A percentile compares a stretch with the other conserved stretches of the same genome.
phyloP scores from a whole-genome alignment of 2,329 filamentous ascomycete genomes.

The Stromatinia cepivora region DNA sequence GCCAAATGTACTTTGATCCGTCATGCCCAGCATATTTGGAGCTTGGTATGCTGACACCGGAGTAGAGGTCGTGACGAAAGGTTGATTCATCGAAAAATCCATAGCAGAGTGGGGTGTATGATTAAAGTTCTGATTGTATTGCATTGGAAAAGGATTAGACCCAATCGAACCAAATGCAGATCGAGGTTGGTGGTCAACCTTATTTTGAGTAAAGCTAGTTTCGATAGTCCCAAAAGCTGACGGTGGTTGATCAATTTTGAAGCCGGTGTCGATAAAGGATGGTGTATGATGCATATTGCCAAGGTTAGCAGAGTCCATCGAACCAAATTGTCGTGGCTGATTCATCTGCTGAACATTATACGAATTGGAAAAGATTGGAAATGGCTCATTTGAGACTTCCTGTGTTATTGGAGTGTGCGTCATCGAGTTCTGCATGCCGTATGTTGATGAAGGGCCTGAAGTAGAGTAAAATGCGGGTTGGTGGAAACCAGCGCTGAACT shows the following conservation, averaged over 20 bases:
- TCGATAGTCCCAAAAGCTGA: conserved; percentile 28
- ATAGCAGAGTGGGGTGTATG: conserved; percentile 24
- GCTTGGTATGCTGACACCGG: conserved; percentile 33
- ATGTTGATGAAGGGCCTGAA: conserved; percentile 25
- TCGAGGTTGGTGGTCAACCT: conserved; percentile 31
- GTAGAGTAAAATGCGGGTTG: conserved; percentile 31
- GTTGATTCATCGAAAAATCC: conserved; percentile 33
- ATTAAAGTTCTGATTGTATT: conserved; percentile 31
- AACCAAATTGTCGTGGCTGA: conserved; percentile 30
- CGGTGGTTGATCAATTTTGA: conserved; percentile 31
- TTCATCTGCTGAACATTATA: conserved; percentile 30
- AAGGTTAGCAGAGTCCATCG: conserved; percentile 27
- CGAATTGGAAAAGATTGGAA: conserved; percentile 29
- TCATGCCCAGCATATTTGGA: conserved; percentile 35
- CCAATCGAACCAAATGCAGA: conserved; percentile 30
- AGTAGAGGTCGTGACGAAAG: conserved; percentile 34
- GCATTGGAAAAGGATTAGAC: conserved; percentile 27
- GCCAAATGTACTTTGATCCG: conserved; percentile 28
- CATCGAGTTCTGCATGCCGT: conserved; percentile 30
- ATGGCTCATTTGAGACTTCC: conserved; percentile 28
- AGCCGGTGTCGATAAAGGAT: conserved; percentile 31
- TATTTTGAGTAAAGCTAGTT: conserved; percentile 29
- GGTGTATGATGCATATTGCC: conserved; percentile 28
- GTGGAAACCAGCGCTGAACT: conserved; percentile 32
- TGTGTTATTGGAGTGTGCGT: conserved; percentile 28